Evolutionary conservation across 2,329 filamentous ascomycete species (phyloP).

Genomic region (Penicillium sp.): DNA sequence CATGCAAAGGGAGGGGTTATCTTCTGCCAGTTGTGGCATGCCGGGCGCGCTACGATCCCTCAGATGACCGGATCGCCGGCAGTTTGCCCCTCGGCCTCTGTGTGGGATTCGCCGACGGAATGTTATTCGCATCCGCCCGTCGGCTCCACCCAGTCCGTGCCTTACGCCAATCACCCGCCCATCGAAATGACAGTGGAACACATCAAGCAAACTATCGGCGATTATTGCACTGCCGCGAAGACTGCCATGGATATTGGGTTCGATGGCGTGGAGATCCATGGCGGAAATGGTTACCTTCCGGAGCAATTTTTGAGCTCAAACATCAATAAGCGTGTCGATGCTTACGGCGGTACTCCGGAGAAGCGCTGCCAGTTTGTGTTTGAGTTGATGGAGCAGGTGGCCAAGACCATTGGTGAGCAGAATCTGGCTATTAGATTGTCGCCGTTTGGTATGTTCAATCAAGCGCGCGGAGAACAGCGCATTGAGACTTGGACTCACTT

Average conservation of each 20-base stretch:
- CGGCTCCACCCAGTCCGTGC: slow-evolving; percentile 37
- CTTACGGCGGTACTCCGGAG: slow-evolving; percentile 53
- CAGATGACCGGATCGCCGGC: slow-evolving; percentile 42
- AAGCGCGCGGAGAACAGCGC: slow-evolving; percentile 51
- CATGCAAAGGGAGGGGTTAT: slow-evolving; percentile 54
- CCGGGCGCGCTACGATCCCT: slow-evolving; percentile 49
- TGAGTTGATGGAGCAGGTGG: slow-evolving; percentile 53
- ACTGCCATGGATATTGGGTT: slow-evolving; percentile 58
- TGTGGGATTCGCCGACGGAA: slow-evolving; percentile 49
- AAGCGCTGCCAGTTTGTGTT: slow-evolving; percentile 58
- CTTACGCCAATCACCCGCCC: slow-evolving; percentile 45
- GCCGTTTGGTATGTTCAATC: slow-evolving; percentile 55
- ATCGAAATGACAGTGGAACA: slow-evolving; percentile 49
- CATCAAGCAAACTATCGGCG: slow-evolving; percentile 45
- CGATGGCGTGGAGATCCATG: slow-evolving; percentile 54
- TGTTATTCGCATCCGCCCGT: slow-evolving; percentile 44
- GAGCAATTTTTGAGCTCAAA: slow-evolving; percentile 55
- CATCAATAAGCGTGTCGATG: slow-evolving; percentile 52
- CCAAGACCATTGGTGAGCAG: slow-evolving; percentile 47
- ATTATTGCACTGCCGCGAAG: slow-evolving; percentile 48
- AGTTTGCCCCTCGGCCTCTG: slow-evolving; percentile 45
- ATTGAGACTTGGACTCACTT: slow-evolving; percentile 56
- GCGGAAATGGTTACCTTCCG: slow-evolving; percentile 52
- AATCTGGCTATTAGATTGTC: slow-evolving; percentile 49
- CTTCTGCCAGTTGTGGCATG: slow-evolving; percentile 44